Evolutionary conservation across 441 rosid species (phyloP).

Genomic region (Euphorbia schlechtendalii): DNA sequence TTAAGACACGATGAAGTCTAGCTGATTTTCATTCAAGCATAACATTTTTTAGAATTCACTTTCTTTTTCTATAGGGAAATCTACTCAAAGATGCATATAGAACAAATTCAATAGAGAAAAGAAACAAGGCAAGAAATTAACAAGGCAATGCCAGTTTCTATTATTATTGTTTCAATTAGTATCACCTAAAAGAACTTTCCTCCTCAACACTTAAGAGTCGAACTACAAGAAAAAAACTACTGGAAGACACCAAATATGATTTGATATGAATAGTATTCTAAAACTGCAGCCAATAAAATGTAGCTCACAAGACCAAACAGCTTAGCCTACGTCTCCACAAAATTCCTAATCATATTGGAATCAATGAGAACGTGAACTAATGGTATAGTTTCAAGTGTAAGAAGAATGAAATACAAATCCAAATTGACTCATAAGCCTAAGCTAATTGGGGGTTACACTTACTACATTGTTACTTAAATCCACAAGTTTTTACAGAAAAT

Average conservation of each 20-base stretch:
- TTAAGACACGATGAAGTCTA: slow-evolving; percentile 9
- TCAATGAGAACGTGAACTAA: not conserved
- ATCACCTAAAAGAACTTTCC: no score
- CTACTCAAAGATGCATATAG: no score
- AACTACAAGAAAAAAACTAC: not conserved
- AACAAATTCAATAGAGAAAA: no score
- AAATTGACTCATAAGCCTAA: not conserved
- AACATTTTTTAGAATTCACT: no score
- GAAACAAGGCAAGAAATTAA: no score
- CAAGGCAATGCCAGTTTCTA: no score
- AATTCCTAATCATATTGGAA: slow-evolving; percentile 3
- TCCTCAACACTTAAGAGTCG: not conserved
- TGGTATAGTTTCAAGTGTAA: slow-evolving; percentile 1
- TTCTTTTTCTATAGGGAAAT: no score
- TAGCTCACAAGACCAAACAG: not conserved
- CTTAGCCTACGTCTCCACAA: not conserved
- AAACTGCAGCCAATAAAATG: not conserved
- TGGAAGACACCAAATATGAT: not conserved
- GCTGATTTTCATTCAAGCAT: no score
- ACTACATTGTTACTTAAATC: slow-evolving; percentile 3
- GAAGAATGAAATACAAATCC: not conserved
- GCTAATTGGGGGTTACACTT: slow-evolving; percentile 10
- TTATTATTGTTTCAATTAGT: no score
- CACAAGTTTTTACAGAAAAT: slow-evolving; percentile 6
- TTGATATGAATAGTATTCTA: not conserved